Base-by-base conservation (phyloP, 2,329 filamentous ascomycete species). In the Oidium heveae region DNA sequence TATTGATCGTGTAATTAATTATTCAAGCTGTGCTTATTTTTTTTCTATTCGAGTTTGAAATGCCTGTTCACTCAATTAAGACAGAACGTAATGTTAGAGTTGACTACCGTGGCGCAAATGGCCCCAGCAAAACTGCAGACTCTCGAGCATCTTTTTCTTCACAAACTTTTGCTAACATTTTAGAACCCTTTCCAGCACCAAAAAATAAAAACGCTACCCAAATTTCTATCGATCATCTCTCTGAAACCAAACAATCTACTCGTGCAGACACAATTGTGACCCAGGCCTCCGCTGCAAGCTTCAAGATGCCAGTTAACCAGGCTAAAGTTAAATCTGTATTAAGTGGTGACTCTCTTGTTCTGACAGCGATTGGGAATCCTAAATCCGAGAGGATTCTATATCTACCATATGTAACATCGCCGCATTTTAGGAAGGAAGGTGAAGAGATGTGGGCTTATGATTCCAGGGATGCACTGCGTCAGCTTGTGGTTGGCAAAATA, bases 381-480 rank as follows among this genome's bases (percentile, higher is more conserved):
- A 74, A 78, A 59, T 78, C 82, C 68, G 91, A 96, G 71, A 84
- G 86, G 63, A 85, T 76, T 54, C 75, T 98, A 63, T 94, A 87
- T 64, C 74, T 98, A 59, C 91, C 91, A 63, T 96, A 87, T 69
- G 87, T 96, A 61, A 84, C 82, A 56, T 87, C 88, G 52, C 91
- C 91, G 3, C 81, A 88, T 65, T 67, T 95, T 67, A 82, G 76
- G 70, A 82, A 86, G 68, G 88, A 95, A 62, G 87, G 85, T 56
- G 89, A 95, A 64, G 88, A 95, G 75, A 80, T 83, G 39, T 93
- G 84, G 65, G 87, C 86, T 56, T 98, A 95, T 69, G 83, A 91
- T 69, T 94, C 91, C 57, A 86, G 91, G 65, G 91, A 98, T 69
- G 91, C 84, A 67, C 76, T 98, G 58, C 84, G 91, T 63, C 80